phyloP scores from a whole-genome alignment of 768 basidiomycete species.

The Macrolepiota dolichaula region DNA sequence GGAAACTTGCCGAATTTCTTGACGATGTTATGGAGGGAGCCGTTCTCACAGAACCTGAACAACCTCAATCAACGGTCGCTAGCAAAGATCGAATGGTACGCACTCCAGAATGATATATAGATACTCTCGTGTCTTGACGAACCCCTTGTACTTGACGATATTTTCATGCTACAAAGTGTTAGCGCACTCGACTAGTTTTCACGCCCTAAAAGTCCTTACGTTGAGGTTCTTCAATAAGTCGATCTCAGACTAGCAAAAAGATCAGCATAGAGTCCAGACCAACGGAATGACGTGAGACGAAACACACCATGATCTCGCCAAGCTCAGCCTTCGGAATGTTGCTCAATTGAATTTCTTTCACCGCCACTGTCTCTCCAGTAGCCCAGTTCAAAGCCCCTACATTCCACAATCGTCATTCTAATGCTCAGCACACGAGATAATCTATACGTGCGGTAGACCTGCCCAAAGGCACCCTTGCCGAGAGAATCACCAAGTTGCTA shows the following conservation, averaged over 20 bases:
- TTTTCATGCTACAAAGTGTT: conserved; percentile 70
- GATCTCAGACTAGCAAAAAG: conserved; percentile 77
- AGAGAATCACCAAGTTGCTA: conserved; percentile 96
- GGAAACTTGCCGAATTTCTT: conserved; percentile 99
- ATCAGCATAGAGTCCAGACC: conserved; percentile 14
- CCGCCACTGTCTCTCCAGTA: conserved; percentile 96
- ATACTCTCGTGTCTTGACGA: conserved; percentile 90
- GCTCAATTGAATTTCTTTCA: conserved; percentile 95
- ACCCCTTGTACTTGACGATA: conserved; percentile 99
- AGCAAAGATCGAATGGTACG: conserved; percentile 21
- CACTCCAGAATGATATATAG: conserved; percentile 97
- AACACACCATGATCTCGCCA: conserved; percentile 91
- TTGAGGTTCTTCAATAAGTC: conserved; percentile 96
- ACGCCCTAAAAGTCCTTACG: conserved; percentile 39
- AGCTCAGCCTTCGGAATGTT: conserved; percentile 93
- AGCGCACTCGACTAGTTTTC: neutral
- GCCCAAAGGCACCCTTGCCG: conserved; percentile 97
- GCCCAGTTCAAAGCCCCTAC: conserved; percentile 89
- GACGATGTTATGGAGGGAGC: conserved; percentile 90
- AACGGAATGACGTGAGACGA: conserved; percentile 10
- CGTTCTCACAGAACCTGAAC: conserved; percentile 92
- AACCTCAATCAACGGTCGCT: neutral
- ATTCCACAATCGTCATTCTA: conserved; percentile 3
- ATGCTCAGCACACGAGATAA: neutral
- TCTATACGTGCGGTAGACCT: conserved; percentile 81